A percentile compares a stretch with the other conserved stretches of the same genome.
Evolutionary conservation across 768 basidiomycete species (phyloP).

Genomic region (Boletus reticuloceps): DNA sequence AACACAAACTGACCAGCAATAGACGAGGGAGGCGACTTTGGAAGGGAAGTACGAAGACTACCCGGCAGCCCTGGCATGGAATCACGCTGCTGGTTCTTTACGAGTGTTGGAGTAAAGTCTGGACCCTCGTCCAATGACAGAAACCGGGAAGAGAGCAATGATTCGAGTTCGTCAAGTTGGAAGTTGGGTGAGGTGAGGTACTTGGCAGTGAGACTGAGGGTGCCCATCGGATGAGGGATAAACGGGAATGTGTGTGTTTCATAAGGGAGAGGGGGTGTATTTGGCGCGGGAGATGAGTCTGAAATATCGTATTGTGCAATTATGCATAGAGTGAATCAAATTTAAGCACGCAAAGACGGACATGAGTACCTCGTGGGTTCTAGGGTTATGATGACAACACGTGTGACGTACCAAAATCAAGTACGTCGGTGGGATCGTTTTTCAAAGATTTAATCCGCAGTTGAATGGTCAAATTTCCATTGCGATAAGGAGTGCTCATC

Average conservation of each 20-base stretch:
- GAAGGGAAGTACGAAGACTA: constrained; percentile 43
- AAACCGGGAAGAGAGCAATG: constrained; percentile 70
- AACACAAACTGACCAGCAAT: constrained; percentile 47
- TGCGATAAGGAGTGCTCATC: constrained; percentile 35
- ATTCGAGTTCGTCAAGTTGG: constrained; percentile 74
- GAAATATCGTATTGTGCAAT: constrained; percentile 8
- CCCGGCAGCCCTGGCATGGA: constrained; percentile 45
- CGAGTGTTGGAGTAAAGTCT: constrained; percentile 70
- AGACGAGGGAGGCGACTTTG: constrained; percentile 44
- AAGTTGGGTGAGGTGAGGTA: constrained; percentile 71
- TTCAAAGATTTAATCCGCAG: constrained; percentile 42
- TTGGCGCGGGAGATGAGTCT: constrained; percentile 42
- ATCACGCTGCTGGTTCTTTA: constrained; percentile 60
- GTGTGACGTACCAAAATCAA: constrained; percentile 39
- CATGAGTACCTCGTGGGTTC: constrained; percentile 31
- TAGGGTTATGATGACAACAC: constrained; percentile 24
- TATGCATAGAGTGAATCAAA: constrained; percentile 1
- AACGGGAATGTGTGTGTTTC: constrained; percentile 60
- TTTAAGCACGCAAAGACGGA: constrained; percentile 20
- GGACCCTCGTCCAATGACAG: constrained; percentile 63
- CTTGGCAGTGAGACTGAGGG: constrained; percentile 56
- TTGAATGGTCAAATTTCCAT: constrained; percentile 47
- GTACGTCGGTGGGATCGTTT: constrained; percentile 25
- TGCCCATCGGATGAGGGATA: constrained; percentile 67
- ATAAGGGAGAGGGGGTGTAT: constrained; percentile 42